Percentiles rank a stretch among this genome's conserved stretches.
phyloP scores from a whole-genome alignment of 1,284 basidiomycete species.

The Marasmius tenuissimus region DNA sequence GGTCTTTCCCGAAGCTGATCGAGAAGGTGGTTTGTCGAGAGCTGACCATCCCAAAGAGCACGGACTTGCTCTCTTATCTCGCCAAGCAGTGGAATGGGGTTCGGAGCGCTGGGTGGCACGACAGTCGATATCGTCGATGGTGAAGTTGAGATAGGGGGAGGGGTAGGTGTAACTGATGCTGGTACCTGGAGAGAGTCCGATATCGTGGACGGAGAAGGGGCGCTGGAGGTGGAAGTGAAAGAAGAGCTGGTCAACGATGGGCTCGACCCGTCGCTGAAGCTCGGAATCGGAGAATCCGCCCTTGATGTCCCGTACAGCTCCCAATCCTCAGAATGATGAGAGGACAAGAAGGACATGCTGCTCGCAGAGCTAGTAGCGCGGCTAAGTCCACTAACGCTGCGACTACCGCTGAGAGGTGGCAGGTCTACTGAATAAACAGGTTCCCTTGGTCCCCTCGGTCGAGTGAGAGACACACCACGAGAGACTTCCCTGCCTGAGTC shows the following conservation, averaged over 20 bases:
- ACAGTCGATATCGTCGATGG: constrained; percentile 4
- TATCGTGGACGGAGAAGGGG: constrained; percentile 32
- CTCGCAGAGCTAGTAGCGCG: constrained; percentile 48
- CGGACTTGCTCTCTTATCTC: constrained; percentile 51
- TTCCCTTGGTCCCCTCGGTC: no score
- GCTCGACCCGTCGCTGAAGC: background rate
- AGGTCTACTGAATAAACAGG: background rate
- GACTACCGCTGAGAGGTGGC: background rate
- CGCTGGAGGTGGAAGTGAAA: constrained; percentile 17
- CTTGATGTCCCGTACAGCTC: constrained; percentile 6
- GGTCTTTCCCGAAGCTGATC: constrained; percentile 35
- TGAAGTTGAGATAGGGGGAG: constrained; percentile 27
- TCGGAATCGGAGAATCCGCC: constrained; percentile 10
- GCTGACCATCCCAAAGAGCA: constrained; percentile 58
- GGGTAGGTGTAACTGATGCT: constrained; percentile 29
- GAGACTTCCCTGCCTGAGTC: constrained; percentile 5
- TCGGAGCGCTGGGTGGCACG: constrained; percentile 11
- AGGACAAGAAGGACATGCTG: constrained; percentile 64
- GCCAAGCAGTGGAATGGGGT: constrained; percentile 33
- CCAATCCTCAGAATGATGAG: constrained; percentile 72
- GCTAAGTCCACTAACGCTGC: constrained; percentile 1
- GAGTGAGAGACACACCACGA: no score
- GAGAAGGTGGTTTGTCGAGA: constrained; percentile 54
- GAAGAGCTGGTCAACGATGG: background rate
- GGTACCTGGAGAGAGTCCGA: constrained; percentile 26